These are phyloP conservation scores for Quercus gilva DNA, from an alignment of 306 rosid genomes.

Conservation along the genomic window DNA sequence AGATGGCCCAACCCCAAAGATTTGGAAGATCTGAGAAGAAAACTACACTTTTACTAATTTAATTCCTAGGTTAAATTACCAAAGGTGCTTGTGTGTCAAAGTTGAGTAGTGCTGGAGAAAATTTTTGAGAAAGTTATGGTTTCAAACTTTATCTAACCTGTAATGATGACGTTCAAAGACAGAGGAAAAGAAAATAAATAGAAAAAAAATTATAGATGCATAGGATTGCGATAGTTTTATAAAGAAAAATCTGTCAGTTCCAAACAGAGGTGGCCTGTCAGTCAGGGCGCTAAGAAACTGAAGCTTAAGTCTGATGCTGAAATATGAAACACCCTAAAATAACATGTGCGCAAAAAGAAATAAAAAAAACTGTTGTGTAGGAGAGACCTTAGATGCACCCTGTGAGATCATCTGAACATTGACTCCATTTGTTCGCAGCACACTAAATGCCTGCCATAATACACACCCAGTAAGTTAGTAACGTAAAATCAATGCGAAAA, in stretches of 20 bases:
- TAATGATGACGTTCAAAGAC: neutral
- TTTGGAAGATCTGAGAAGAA: too few relatives aligned
- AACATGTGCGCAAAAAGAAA: neutral
- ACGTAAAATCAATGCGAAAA: constrained; percentile 12
- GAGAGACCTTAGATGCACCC: constrained; percentile 89
- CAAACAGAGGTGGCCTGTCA: too few relatives aligned
- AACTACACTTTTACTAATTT: too few relatives aligned
- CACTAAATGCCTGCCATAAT: constrained; percentile 68
- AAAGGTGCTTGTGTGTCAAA: neutral
- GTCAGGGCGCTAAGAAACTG: too few relatives aligned
- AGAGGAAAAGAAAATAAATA: neutral
- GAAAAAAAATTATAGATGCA: neutral
- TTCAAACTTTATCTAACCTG: neutral
- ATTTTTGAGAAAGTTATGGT: neutral
- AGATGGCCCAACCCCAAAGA: too few relatives aligned
- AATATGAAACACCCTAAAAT: neutral
- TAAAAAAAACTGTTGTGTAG: constrained; percentile 4
- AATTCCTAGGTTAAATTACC: neutral
- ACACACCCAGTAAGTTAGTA: constrained; percentile 14
- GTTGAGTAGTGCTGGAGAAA: neutral
- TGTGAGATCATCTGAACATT: constrained; percentile 99
- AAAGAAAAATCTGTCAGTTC: too few relatives aligned
- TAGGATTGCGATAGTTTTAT: too few relatives aligned
- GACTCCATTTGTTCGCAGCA: constrained; percentile 75
- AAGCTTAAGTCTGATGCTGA: neutral